A percentile compares a stretch with the other conserved stretches of the same genome.
Evolutionary conservation across 768 basidiomycete species (phyloP).

Genomic region (Calocera viscosa): DNA sequence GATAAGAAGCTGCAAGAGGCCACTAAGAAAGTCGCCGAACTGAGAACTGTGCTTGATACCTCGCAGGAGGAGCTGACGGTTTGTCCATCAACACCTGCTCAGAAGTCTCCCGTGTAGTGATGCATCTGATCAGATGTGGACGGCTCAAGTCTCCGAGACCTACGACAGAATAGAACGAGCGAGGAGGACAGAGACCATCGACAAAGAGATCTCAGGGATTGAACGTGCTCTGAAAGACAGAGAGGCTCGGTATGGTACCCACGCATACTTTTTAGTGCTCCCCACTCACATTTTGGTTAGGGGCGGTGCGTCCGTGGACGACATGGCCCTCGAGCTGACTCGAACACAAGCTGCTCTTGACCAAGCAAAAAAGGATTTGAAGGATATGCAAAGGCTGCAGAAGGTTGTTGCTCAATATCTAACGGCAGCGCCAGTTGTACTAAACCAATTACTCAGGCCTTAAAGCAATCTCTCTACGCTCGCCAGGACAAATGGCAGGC

Average conservation of each 20-base stretch:
- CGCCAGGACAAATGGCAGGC: slow-evolving; percentile 72
- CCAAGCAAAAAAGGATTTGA: slow-evolving; percentile 49
- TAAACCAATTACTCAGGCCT: slow-evolving; percentile 34
- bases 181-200: slow-evolving; percentile 43
- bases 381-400: slow-evolving; percentile 50
- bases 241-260: slow-evolving; percentile 42
- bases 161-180: slow-evolving; percentile 47
- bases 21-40: slow-evolving; percentile 33
- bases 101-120: not conserved
- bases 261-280: slow-evolving; percentile 8
- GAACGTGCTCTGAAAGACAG: slow-evolving; percentile 53
- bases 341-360: slow-evolving; percentile 48
- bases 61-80: slow-evolving; percentile 55
- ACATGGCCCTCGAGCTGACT: slow-evolving; percentile 60
- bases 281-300: slow-evolving; percentile 27
- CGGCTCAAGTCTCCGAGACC: slow-evolving; percentile 46
- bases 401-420: slow-evolving; percentile 34
- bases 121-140: slow-evolving; percentile 43
- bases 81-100: slow-evolving; percentile 13
- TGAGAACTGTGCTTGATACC: slow-evolving; percentile 37
- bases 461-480: slow-evolving; percentile 49
- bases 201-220: slow-evolving; percentile 51
- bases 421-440: not conserved
- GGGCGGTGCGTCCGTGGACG: slow-evolving; percentile 64
- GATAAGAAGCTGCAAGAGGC: slow-evolving; percentile 43